Base-by-base conservation (phyloP, 192 early-diverging fungal species). In the Pilobolus umbonatus region DNA sequence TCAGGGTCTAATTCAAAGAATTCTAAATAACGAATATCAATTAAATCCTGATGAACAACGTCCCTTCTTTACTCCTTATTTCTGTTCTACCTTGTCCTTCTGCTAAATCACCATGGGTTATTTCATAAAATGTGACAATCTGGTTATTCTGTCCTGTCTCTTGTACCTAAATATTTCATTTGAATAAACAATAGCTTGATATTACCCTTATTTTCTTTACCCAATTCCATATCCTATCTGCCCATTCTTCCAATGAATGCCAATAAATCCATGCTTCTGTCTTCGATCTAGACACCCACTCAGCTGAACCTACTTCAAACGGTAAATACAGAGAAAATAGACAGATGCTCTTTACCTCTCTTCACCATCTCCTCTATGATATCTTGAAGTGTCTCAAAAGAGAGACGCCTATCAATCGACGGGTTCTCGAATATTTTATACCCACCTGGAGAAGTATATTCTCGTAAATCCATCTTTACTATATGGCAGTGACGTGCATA, bases 231-330 rank as follows among this genome's bases (percentile, higher is more conserved):
- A 98, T 80, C 61, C 88, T 62, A 11, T 68, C 54, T 1, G 91
- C 93, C 95, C 95, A 98, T 50, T 92, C 89, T 45, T 94, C 92
- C 7, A 90, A 90, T 67, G 85, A 90, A 56, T 85, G 80, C 93
- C 93, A 96, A 57, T 85, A 87, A 5, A 98, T 75, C 26, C 90
- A 69, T 17, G 87, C 90, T 4, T 74, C 56, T 12, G 60, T 53
- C 47, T 82, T 85, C 22, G 62, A 49, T 14, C 60, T 60, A 63
- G 73, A 58, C n/a, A 64, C 78, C 81, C 81, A 83, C 34, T 83
- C 76, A 19, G 81, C 81, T 2, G 71, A 68, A 10, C 80, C 80
- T 82, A 71, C n/a, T 25, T 19, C 4, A 43, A 5, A 5, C 29
- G 14, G 6, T 44, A 22, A 34, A 30, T 6, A 14, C 24, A 43